Base-by-base conservation (phyloP, 2,329 filamentous ascomycete genomes). In the Neobulgaria alba region DNA sequence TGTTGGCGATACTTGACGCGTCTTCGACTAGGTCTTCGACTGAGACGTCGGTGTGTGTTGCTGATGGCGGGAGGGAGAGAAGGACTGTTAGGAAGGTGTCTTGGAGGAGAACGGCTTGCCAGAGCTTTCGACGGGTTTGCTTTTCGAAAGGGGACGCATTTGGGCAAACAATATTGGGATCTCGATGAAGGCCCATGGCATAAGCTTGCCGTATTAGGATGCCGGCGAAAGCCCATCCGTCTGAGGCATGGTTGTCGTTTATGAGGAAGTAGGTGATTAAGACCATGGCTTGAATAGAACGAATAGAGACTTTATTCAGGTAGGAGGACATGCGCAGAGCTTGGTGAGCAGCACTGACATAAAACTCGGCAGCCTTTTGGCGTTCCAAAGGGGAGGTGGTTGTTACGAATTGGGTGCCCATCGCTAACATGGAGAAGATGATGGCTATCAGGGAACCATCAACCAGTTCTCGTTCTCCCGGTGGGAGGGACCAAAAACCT, bases 201-300 rank as follows among this genome's bases (percentile, higher is more conserved):
- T 88, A 89, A 0, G 84, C 77, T 61, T 90, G 85, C 18, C 84
- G 72, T 49, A 86, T 79, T 16, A 87, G 61, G 18, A 90, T 80
- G 4, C 85, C 85, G 0, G 81, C 82, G 66, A 88, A 90, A 0
- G 83, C 80, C 79, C 84, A 90, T 1, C 84, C 85, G 57, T 90
- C 85, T 0, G 81, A 85, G 3, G 83, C 83, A 53, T 89, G 84
- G 53, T 88, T 88, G 60, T 90, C 84, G 54, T 90, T 90, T 66
- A 89, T 88, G 26, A 90, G 67, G 52, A 90, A 90, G 57, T 89
- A 89, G 0, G 79, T 79, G 44, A 88, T 78, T n/a, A 90, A 63
- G 0, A 88, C 79, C 83, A 89, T 89, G 33, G 85, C 77, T 60
- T 87, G 82, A 21, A 89, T 77, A 1, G 82, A 84, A 17, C 77